Evolutionary conservation across 495 filamentous ascomycete genomes (phyloP), one percentile per base, ranked within the genome.

Genomic region (Talaromyces trachyspermus): DNA sequence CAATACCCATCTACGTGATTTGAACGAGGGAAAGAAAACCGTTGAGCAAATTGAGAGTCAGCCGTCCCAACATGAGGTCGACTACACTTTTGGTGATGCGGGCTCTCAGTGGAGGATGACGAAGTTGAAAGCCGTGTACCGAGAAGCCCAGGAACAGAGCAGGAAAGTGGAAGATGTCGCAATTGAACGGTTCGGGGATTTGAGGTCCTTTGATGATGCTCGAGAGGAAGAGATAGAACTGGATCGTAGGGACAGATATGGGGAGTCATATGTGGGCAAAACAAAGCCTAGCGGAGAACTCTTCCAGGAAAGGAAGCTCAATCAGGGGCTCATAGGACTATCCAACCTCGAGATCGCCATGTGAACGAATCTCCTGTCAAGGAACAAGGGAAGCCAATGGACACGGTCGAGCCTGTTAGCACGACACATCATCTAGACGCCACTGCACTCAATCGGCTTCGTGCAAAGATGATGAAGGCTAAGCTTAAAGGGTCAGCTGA

Each of bases 101-200:
- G 92, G 94, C 0, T 87, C 89, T 14, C 76, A 85, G 51, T 99
- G 94, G 91, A 81, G 92, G 37, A 96, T 97, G 91, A 91, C 83
- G 25, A 95, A 88, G 59, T 76, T 99, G 22, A 88, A 85, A 54
- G 85, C 83, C 5, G 83, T 95, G 14, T 95, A 95, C 66, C 77
- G 82, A 42, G 78, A 82, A 46, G 84, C 88, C 0, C 76, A 95
- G 54, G 83, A 91, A 56, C 81, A 69, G 8, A 83, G 83, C 2
- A 73, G 71, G 43, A 30, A 77, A 5, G 70, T 92, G 14, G 90
- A 97, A 20, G 86, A 89, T 22, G 68, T 95, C 45, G 92, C 92
- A 1, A 49, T 83, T 20, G 83, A 94, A 54, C 72, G 86, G 43
- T 95, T 84, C 59, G 94, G 91, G 10, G 80, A 80, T 54, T 62